phyloP scores from a whole-genome alignment of 345 rosid species.

The Populus davidiana region DNA sequence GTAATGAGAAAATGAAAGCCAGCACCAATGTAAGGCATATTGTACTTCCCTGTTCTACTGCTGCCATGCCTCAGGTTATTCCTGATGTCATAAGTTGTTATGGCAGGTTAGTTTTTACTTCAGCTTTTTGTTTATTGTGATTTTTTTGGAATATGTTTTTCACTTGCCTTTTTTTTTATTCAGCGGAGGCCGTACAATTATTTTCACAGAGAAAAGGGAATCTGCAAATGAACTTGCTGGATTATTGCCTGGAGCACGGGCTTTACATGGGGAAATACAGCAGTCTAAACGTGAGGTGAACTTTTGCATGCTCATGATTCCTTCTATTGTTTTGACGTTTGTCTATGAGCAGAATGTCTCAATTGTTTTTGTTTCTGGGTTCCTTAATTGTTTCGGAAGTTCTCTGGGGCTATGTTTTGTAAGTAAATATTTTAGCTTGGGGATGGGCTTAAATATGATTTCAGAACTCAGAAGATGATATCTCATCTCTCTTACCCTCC shows the following conservation, averaged over 20 bases:
- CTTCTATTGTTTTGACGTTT: background rate
- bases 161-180: slow-evolving; percentile 17
- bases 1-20: slow-evolving; percentile 97
- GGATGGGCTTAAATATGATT: background rate
- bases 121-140: background rate
- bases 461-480: background rate
- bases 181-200: slow-evolving; percentile 93
- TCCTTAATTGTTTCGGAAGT: background rate
- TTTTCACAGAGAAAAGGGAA: slow-evolving; percentile 85
- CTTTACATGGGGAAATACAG: slow-evolving; percentile 93
- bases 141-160: background rate
- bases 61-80: slow-evolving; percentile 74
- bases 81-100: slow-evolving; percentile 92
- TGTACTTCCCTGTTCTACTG: slow-evolving; percentile 66
- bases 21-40: slow-evolving; percentile 86
- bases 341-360: background rate
- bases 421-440: background rate
- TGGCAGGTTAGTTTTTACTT: slow-evolving; percentile 56
- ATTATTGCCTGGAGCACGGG: slow-evolving; percentile 72
- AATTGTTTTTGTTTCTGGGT: background rate
- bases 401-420: background rate
- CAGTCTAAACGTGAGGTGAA: slow-evolving; percentile 90
- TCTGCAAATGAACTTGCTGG: slow-evolving; percentile 90
- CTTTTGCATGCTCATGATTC: background rate
- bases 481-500: background rate